These are phyloP conservation scores for Epichloe hybrida DNA, from an alignment of 2,329 filamentous ascomycete genomes.

Conservation along the genomic window DNA sequence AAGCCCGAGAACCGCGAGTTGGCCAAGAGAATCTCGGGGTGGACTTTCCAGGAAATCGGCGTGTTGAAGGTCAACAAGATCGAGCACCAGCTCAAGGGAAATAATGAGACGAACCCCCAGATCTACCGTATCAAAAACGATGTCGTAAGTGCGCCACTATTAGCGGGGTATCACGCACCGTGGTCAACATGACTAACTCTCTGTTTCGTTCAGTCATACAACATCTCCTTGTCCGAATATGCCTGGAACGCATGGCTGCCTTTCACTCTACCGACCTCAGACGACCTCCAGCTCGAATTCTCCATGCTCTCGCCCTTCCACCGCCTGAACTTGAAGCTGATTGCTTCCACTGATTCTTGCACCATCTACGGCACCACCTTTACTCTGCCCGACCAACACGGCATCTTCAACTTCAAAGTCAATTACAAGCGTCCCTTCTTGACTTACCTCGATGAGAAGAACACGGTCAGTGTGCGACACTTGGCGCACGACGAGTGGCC, in stretches of 20 bases:
- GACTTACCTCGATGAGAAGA: slow-evolving; percentile 83
- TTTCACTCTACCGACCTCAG: slow-evolving; percentile 54
- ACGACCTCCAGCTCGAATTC: slow-evolving; percentile 87
- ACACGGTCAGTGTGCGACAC: slow-evolving; percentile 86
- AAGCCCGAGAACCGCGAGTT: slow-evolving; percentile 74
- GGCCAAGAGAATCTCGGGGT: slow-evolving; percentile 71
- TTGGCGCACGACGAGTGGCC: slow-evolving; percentile 97
- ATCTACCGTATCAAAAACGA: slow-evolving; percentile 97
- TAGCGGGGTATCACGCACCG: no score
- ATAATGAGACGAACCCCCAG: slow-evolving; percentile 59
- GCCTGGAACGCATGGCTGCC: slow-evolving; percentile 59
- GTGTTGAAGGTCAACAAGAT: slow-evolving; percentile 75
- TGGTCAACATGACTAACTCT: not conserved
- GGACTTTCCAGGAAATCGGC: slow-evolving; percentile 90
- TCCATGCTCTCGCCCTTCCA: slow-evolving; percentile 98
- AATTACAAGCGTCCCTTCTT: slow-evolving; percentile 96
- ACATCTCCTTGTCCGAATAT: slow-evolving; percentile 83
- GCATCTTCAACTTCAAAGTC: slow-evolving; percentile 95
- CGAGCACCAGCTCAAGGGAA: slow-evolving; percentile 54
- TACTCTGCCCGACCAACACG: slow-evolving; percentile 86
- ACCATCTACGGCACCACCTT: slow-evolving; percentile 66
- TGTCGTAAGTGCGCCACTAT: slow-evolving; percentile 53
- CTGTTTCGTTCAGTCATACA: slow-evolving; percentile 50
- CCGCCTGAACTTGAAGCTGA: slow-evolving; percentile 57
- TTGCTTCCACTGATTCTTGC: slow-evolving; percentile 45